Evolutionary conservation across 345 rosid genomes (phyloP), one percentile per base, ranked within the genome.

Genomic region (Bruguiera gymnorhiza): DNA sequence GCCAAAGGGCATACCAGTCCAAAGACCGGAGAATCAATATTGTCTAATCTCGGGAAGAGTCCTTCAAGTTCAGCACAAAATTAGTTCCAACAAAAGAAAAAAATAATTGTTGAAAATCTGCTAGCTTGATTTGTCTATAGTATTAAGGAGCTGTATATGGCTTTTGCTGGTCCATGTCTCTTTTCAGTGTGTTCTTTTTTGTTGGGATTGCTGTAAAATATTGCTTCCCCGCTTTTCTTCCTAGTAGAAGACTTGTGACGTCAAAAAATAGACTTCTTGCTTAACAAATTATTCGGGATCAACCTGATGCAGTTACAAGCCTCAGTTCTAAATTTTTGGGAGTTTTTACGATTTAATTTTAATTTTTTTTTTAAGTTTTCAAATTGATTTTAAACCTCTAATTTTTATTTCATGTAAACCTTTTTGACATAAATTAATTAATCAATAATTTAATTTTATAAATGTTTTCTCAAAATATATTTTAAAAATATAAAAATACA

Each of bases 21-120:
- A 23, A 79, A 66, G 72, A 63, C 69, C 3, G 83, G 70, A 53
- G 89, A 84, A 55, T n/a, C 69, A 13, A 81, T 63, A 73, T 55
- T 80, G 48, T 82, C 91, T 58, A 83, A 73, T 73, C 75, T 86
- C 64, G 93, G 99, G 60, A 87, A 77, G 77, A 92, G 96, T 69
- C 97, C 96, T 24, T 56, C 60, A 56, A 56, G 60, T 24, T 23
- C 60, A 10, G 18, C 60, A 56, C 18, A 24, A 56, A 27, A 24
- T 56, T 56, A 56, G 60, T 23, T 16, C 29, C 48, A 11, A 11
- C 29, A 37, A 37, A 9, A 37, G 9, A 37, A 8, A 43, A 54
- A 54, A 54, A n/a, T 3, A 54, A 11, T 3, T 55, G 9, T 23
- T 55, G 59, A 9, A n/a, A 55, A 55, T 55, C 8, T n/a, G 13